Evolutionary conservation across 306 rosid genomes (phyloP).

Genomic region (Quillaja saponaria): DNA sequence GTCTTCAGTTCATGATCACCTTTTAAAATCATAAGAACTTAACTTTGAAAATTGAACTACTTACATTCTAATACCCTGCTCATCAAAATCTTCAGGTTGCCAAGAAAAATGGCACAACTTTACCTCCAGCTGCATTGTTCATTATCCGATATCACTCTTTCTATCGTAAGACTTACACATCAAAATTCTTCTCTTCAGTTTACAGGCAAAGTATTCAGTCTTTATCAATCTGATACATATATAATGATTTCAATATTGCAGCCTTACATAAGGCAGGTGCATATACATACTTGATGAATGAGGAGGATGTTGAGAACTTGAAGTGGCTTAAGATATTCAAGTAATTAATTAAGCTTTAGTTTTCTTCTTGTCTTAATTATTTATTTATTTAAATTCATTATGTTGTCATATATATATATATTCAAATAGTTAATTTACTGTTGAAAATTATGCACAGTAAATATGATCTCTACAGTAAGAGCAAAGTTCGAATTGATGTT

Average conservation of each 20-base stretch:
- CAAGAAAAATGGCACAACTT: constrained; percentile 51
- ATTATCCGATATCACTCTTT: constrained; percentile 66
- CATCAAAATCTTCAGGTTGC: constrained; percentile 53
- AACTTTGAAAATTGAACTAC: too few relatives aligned
- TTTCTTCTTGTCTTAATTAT: too few relatives aligned
- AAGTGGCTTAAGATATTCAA: constrained; percentile 67
- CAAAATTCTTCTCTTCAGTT: neutral
- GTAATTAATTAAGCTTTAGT: constrained; percentile 41
- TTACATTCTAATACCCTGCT: neutral
- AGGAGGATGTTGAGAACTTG: constrained; percentile 54
- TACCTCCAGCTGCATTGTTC: constrained; percentile 62
- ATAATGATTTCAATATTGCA: constrained; percentile 25
- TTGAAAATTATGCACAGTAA: constrained; percentile 53
- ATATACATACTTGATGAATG: constrained; percentile 58
- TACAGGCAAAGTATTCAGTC: neutral
- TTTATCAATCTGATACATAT: neutral
- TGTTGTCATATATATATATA: too few relatives aligned
- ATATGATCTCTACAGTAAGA: constrained; percentile 85
- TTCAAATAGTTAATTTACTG: neutral
- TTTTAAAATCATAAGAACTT: too few relatives aligned
- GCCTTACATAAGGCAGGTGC: constrained; percentile 61
- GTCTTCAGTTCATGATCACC: too few relatives aligned
- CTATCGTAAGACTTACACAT: constrained; percentile 48
- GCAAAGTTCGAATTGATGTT: constrained; percentile 61
- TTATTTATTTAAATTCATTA: neutral